Evolutionary conservation across 768 basidiomycete species (phyloP), one percentile per base, ranked within the genome.

Genomic region (Podaxis mareebaensis): DNA sequence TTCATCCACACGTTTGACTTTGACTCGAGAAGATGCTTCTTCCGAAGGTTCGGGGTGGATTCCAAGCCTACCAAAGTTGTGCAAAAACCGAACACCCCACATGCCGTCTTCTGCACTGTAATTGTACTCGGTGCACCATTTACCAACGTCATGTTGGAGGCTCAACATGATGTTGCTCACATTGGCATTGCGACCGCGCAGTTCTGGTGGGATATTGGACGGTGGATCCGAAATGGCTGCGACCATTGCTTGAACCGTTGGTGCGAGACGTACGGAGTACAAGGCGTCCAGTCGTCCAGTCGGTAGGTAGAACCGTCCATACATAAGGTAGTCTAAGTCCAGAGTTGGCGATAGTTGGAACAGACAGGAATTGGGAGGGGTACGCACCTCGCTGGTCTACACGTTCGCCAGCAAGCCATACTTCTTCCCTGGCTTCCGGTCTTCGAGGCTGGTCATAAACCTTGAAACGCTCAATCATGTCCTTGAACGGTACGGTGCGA

Each of bases 51-150:
- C 61, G 11, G 33, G 30, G 1, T 36, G 61, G 17, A 38, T 48
- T 8, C 64, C 62, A 3, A 89, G 77, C 74, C 83, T 85, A 13
- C 95, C 95, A 77, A 97, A 98, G 71, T 99, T 97, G 72, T 95
- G 94, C 54, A 99, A 81, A 17, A 94, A 83, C 17, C 92, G 84
- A 17, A 94, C 74, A 15, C 96, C 96, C 81, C 88, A 90, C 94
- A 99, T 96, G 20, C 89, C 88, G 69, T 98, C 96, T 67, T 95
- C 92, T 1, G 93, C 92, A 67, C 94, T 95, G 81, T 91, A 98
- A 2, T 91, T 92, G 67, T 96, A 98, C 74, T 99, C 96, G 2
- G 91, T 89, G 67, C 93, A 93, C 88, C 91, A 95, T 67, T 91
- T 87, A 3, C 96, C 96, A 8, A 91, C 85, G 71, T 97, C 95